Percentiles rank a stretch among this genome's conserved stretches.
These are phyloP conservation scores for Primulina tabacum DNA, from an alignment of 257 asterid species.

Conservation along the genomic window DNA sequence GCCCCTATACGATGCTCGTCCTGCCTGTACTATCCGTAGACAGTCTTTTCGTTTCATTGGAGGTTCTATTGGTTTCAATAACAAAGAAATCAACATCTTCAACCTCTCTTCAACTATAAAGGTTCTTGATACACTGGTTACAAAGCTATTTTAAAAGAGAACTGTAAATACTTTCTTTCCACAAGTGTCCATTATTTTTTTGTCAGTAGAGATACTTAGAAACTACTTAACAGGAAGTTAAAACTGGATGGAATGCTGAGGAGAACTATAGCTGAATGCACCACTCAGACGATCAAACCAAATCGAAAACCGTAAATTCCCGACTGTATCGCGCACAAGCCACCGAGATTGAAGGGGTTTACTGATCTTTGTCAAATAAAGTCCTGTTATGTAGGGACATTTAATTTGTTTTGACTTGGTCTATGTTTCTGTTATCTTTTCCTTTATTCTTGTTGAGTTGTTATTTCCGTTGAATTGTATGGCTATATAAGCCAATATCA, in stretches of 20 bases:
- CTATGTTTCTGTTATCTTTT: no score
- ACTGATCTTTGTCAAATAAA: no score
- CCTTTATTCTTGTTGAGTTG: no score
- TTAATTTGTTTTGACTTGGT: no score
- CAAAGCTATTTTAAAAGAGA: constrained; percentile 24
- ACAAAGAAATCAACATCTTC: constrained; percentile 48
- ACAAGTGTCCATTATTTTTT: constrained; percentile 30
- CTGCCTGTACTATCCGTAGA: constrained; percentile 80
- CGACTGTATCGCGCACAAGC: not conserved
- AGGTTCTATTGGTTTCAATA: constrained; percentile 71
- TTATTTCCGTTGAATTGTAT: no score
- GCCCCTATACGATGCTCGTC: constrained; percentile 93
- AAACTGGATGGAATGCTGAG: constrained; percentile 3
- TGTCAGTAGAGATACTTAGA: constrained; percentile 11
- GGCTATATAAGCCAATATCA: no score
- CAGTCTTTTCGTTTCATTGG: constrained; percentile 92
- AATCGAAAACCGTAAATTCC: not conserved
- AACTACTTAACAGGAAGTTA: not conserved
- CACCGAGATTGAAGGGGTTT: no score
- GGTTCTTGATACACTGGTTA: constrained; percentile 19
- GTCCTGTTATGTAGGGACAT: no score
- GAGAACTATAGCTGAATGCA: not conserved
- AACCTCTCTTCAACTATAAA: constrained; percentile 27
- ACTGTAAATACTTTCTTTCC: constrained; percentile 20
- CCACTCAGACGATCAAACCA: not conserved